These are phyloP conservation scores for Brassica rapa DNA, from an alignment of 345 rosid species.

Conservation along the genomic window DNA sequence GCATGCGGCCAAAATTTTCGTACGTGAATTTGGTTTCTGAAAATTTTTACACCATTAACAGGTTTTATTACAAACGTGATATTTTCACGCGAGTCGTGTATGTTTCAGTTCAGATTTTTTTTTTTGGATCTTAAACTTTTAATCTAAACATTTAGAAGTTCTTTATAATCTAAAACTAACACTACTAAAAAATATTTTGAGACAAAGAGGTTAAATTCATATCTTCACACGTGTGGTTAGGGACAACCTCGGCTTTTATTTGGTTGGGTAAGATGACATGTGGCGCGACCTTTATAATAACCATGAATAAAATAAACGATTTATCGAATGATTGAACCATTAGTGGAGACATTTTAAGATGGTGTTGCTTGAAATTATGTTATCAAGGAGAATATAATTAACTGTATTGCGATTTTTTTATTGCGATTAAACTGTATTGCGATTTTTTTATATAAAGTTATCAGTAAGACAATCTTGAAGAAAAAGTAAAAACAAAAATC, in stretches of 20 bases:
- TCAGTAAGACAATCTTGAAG: not conserved
- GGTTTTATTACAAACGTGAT: not conserved
- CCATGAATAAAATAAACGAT: conserved; percentile 16
- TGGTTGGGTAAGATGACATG: conserved; percentile 9
- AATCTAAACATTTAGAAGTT: no score
- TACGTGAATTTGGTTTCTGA: not conserved
- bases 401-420: not conserved
- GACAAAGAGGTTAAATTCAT: not conserved
- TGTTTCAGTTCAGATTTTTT: not conserved
- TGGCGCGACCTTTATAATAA: conserved; percentile 3
- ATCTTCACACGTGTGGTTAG: conserved; percentile 28
- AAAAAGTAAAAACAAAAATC: not conserved
- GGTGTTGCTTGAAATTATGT: conserved; percentile 2
- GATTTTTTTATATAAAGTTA: not conserved
- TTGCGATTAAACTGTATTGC: no score
- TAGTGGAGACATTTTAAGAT: not conserved
- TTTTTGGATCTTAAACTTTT: no score
- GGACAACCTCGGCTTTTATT: conserved; percentile 26
- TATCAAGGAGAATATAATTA: not conserved
- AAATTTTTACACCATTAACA: not conserved
- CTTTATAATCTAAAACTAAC: not conserved
- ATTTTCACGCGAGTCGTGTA: not conserved
- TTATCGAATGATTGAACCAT: not conserved
- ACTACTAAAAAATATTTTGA: no score
- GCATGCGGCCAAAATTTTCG: not conserved